Evolutionary conservation across 495 filamentous ascomycete genomes (phyloP), one percentile per base, ranked within the genome.

Genomic region (Aspergillus conjunctus): DNA sequence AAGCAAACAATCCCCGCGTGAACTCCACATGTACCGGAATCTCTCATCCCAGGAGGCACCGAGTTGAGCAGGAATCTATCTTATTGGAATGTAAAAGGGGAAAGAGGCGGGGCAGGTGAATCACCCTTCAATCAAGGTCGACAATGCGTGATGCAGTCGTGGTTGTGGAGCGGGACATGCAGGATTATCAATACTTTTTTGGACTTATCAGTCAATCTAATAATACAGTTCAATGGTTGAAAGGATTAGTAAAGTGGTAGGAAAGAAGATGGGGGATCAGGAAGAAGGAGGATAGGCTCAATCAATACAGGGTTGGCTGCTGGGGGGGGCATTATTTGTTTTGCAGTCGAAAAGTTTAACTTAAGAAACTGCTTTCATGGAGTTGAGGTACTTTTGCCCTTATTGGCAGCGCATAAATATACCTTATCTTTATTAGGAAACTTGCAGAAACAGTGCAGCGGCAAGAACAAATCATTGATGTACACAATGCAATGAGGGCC

Each of bases 381-480:
- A 48, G 44, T n/a, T 48, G 15, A 48, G 44, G 58, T 61, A 48
- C 54, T 53, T 63, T 44, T 64, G 53, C 55, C 59, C 63, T 63
- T 65, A 68, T 65, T 62, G 62, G 62, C 62, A 62, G 57, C 51
- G 45, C 15, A 61, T 60, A 63, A 50, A 17, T 31, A 51, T 56
- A 18, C 55, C 51, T 39, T 39, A 39, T 60, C 62, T 60, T 49
- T 56, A 60, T 56, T 56, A 49, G 53, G 57, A 45, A 58, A 56
- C 51, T 41, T 62, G 59, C 60, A 63, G 66, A 60, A 68, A 63
- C 61, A 56, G 49, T 61, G 61, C 62, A 68, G 68, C 67, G 64
- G 61, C 54, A 64, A 45, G 55, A 65, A 67, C 74, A 75, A 75
- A 77, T 77, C 72, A 75, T 65, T 64, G 61, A 66, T 68, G 67